Evolutionary conservation across 1,284 basidiomycete species (phyloP), one percentile per base, ranked within the genome.

Genomic region (Trichosporon asahii): DNA sequence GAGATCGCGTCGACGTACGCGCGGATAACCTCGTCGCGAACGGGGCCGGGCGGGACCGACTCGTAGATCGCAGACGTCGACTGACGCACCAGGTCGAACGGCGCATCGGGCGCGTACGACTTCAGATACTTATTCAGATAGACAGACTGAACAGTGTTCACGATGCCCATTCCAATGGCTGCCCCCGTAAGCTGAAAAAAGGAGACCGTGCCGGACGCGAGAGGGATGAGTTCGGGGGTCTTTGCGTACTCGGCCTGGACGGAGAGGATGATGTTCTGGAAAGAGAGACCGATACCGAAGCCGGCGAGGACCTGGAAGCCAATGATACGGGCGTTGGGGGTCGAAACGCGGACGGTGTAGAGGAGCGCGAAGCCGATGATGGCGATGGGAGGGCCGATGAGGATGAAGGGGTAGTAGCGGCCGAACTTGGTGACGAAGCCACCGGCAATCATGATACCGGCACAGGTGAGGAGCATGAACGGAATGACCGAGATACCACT

Each of bases 271-370:
- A 80, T 76, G 71, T 84, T 83, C 65, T 69, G 73, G 77, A 80
- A 83, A 18, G 73, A 65, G 15, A 79, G 71, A 11, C 82, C 81
- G 63, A 82, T 76, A 40, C 82, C 80, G 53, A 83, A 77, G 14
- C 80, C 83, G n/a, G 84, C 75, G 29, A 86, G 76, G 76, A 86
- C 84, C 76, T 86, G 85, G 79, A 77, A 86, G 0, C 86, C 86
- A 65, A 84, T 82, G 21, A 86, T 68, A 35, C 78, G 79, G 49
- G 79, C 73, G 68, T 75, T 77, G 2, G 82, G 69, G 1, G 83
- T 84, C 60, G 73, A 11, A 18, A 77, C 76, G 46, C 77, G 74
- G 72, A 86, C 70, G 6, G 86, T 86, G 80, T 82, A 86, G 18
- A 87, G 79, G 3, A 87, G 79, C 6, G 85, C 86, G 14, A 81